Evolutionary conservation across 306 rosid genomes (phyloP), one percentile per base, ranked within the genome.

Genomic region (Corylus americana): DNA sequence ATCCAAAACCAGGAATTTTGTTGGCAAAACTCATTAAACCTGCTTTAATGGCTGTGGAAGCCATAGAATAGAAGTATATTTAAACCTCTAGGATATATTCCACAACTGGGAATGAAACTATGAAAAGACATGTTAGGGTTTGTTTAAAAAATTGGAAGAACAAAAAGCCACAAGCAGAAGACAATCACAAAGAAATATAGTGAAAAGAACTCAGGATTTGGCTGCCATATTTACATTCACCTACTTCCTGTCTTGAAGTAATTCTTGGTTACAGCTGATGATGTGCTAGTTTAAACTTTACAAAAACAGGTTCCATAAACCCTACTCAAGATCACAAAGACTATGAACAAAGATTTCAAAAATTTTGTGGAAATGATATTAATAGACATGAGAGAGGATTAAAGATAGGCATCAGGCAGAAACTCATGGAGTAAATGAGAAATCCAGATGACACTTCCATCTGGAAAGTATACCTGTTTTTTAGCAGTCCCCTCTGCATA

Each of bases 261-360:
- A 71, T 47, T 55, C 39, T 27, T 39, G 70, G 74, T 17, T 69
- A 68, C 9, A 48, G 68, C 48, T 64, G 20, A 75, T 57, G 17
- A 78, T 16, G 70, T 7, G 73, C 82, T 73, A 75, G 67, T 11
- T 50, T 69, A 50, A 82, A 27, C 58, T 61, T 64, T 70, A 75
- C 80, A 70, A 29, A 62, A 69, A 79, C 69, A 50, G 17, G 29
- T 73, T 79, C 16, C 51, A 70, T 66, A 78, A 79, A 79, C 86
- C 82, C 81, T 73, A 55, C 79, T 80, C 81, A 71, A 59, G 83
- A 85, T 73, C 83, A 81, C 74, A 59, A 59, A 80, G 74, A 78
- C 87, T 89, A 88, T 81, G 64, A 71, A 85, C 81, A 79, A 74
- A 80, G 70, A 73, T 58, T 79, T 73, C 37, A 79, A 80, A 77